Base-by-base conservation (phyloP, 2,329 filamentous ascomycete genomes). In the Chrysosphaeria jannelii region DNA sequence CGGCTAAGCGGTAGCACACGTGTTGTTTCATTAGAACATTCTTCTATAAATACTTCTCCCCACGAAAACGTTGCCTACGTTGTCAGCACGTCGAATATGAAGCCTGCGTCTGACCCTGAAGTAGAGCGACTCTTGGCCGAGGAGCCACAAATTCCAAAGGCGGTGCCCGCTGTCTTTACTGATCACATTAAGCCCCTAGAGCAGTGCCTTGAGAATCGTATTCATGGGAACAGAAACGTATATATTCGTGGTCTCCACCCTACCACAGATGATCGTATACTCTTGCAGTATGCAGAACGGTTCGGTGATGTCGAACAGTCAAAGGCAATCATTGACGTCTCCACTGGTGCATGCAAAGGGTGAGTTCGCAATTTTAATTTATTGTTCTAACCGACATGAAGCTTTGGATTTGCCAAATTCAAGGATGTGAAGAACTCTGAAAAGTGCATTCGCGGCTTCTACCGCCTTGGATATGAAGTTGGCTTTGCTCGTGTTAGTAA, bases 341-440 rank as follows among this genome's bases (percentile, higher is more conserved):
- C 71, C 34, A 89, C 76, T 23, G 75, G 78, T 29, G 68, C 78
- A 31, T 97, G 85, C 61, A 97, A 97, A 49, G 85, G 85, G 85
- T 89, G 48, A 37, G 57, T 8, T 21, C 11, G n/a, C 3, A 10
- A 14, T 14, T 5, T 13, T 2, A 14, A 10, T 12, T 14, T 21
- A 21, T 14, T 11, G 8, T 8, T 15, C 3, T 20, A 7, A 9
- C 23, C 25, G 8, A 24, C 23, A 9, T 2, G 7, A 20, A 93
- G 85, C 9, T 97, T 93, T 39, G 85, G 85, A 5, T 97, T 97
- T 41, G 81, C 90, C 43, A 90, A 91, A 45, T 97, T 89, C 43
- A 71, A 60, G 42, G 70, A 74, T 35, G 71, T 72, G 31, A 65
- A 68, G 26, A 68, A 91, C 33, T 90, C 85, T 8, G 79, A 93